Conservation (phyloP, 257 asterid genomes). For the Gentiana macrophylla region DNA sequence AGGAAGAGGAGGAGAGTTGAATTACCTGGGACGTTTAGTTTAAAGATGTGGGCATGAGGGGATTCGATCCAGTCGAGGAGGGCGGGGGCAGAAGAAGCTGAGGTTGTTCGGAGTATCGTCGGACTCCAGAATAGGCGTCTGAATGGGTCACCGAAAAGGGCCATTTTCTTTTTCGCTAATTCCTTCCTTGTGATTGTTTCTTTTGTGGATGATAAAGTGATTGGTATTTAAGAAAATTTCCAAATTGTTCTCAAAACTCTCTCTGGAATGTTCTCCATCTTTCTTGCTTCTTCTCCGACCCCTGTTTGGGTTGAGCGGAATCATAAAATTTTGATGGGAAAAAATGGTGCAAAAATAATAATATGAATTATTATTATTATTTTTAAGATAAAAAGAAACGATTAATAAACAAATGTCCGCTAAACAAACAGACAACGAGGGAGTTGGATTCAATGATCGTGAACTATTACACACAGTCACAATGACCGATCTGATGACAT, state of each 20-base stretch:
- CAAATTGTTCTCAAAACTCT: not conserved
- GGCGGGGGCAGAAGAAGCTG: conserved; percentile 46
- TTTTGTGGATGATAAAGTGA: not conserved
- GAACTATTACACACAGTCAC: no score
- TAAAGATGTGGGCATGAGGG: conserved; percentile 60
- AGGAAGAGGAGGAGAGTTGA: not conserved
- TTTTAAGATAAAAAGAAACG: no score
- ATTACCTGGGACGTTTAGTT: conserved; percentile 60
- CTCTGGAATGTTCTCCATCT: conserved; percentile 34
- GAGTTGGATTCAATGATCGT: no score
- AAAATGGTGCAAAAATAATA: no score
- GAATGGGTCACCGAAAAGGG: conserved; percentile 56
- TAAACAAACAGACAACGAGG: no score
- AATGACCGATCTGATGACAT: no score
- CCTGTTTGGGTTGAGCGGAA: no score
- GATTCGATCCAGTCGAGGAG: conserved; percentile 68
- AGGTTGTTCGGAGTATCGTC: conserved; percentile 25
- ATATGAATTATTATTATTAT: no score
- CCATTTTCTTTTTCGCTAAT: conserved; percentile 21
- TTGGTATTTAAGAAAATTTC: not conserved
- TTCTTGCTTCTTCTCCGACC: no score
- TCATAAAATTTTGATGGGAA: no score
- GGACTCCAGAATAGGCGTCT: conserved; percentile 51
- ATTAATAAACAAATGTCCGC: no score
- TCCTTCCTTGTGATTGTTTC: not conserved